A percentile compares a stretch with the other conserved stretches of the same genome.
phyloP scores from a whole-genome alignment of 257 asterid genomes.

The Lycium barbarum region DNA sequence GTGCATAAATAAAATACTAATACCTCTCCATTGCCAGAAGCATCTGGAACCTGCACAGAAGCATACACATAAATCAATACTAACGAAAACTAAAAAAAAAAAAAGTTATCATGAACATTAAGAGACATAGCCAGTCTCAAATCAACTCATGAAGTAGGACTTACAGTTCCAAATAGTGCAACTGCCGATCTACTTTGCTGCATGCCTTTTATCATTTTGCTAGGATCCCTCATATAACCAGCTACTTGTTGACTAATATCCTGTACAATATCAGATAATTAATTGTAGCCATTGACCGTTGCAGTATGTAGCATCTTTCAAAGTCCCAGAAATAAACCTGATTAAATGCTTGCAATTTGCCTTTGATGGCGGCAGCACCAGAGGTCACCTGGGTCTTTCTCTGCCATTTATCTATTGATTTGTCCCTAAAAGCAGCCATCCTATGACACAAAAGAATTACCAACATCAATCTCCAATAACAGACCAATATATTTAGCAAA shows the following conservation, averaged over 20 bases:
- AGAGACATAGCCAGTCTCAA: background rate
- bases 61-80: conserved; percentile 29
- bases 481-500: background rate
- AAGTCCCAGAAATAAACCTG: conserved; percentile 61
- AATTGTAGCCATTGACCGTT: background rate
- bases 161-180: conserved; percentile 85
- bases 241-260: conserved; percentile 91
- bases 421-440: conserved; percentile 78
- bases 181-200: conserved; percentile 78
- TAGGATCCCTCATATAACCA: conserved; percentile 94
- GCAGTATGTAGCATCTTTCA: conserved; percentile 15
- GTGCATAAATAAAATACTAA: conserved; percentile 20
- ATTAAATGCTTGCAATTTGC: conserved; percentile 92
- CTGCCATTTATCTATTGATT: conserved; percentile 96
- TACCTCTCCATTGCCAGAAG: conserved; percentile 66
- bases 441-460: conserved; percentile 45
- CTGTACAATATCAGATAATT: conserved; percentile 49
- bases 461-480: background rate
- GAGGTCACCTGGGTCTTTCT: conserved; percentile 91
- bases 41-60: conserved; percentile 60
- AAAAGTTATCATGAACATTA: background rate
- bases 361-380: conserved; percentile 94
- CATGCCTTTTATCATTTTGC: conserved; percentile 94
- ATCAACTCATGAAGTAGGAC: conserved; percentile 38
- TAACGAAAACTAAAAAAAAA: background rate